Percentiles rank a stretch among this genome's conserved stretches.
phyloP scores from a whole-genome alignment of 345 rosid genomes.

The Brassica juncea region DNA sequence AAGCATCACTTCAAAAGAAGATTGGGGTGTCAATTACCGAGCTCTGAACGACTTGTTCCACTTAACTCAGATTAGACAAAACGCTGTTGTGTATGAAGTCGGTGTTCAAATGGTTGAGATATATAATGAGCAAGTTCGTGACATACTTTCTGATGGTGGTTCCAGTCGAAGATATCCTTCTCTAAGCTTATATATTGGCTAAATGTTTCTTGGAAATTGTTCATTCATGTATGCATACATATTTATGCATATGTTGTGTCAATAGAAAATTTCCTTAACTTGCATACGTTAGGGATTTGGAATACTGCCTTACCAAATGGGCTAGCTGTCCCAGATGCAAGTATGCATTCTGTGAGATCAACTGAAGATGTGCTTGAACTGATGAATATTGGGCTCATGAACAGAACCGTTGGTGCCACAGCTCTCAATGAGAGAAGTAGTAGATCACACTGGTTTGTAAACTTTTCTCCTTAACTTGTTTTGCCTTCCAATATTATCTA shows the following conservation, averaged over 20 bases:
- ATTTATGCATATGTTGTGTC: not conserved
- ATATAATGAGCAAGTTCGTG: slow-evolving; percentile 98
- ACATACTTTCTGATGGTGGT: slow-evolving; percentile 70
- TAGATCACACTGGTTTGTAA: slow-evolving; percentile 89
- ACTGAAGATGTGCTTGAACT: slow-evolving; percentile 82
- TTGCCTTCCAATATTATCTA: not conserved
- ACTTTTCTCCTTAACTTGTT: slow-evolving; percentile 6
- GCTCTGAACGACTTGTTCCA: slow-evolving; percentile 93
- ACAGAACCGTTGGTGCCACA: slow-evolving; percentile 90
- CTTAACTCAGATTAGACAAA: slow-evolving; percentile 67
- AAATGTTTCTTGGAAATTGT: slow-evolving; percentile 10
- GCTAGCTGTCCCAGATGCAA: slow-evolving; percentile 97
- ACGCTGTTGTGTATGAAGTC: slow-evolving; percentile 75
- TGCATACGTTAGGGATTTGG: slow-evolving; percentile 99
- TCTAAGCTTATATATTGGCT: slow-evolving; percentile 12
- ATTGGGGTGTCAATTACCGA: slow-evolving; percentile 97
- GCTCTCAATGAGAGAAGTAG: slow-evolving; percentile 96
- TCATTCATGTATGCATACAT: not conserved
- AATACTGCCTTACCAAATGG: slow-evolving; percentile 91
- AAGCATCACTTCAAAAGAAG: slow-evolving; percentile 65
- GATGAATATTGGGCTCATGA: slow-evolving; percentile 81
- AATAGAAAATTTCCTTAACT: slow-evolving; percentile 53
- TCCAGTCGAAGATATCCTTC: slow-evolving; percentile 90
- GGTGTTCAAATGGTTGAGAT: slow-evolving; percentile 99
- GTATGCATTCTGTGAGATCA: slow-evolving; percentile 79